Evolutionary conservation across 768 basidiomycete species (phyloP).

Genomic region (Suillus paluster): DNA sequence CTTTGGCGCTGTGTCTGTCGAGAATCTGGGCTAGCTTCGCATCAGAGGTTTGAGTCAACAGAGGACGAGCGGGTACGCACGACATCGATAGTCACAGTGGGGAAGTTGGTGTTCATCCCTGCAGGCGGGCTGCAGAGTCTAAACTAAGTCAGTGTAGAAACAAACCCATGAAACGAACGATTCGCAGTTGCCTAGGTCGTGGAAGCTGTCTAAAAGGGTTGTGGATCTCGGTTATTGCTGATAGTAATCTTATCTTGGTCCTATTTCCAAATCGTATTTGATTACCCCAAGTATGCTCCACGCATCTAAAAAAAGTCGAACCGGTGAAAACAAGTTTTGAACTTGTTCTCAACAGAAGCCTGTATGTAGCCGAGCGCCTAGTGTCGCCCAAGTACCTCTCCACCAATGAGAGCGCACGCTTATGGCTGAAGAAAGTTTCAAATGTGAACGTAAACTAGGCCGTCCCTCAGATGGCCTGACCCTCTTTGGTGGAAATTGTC

Average conservation of each 20-base stretch:
- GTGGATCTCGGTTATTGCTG: not conserved
- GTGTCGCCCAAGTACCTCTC: no score
- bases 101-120: conserved; percentile 30
- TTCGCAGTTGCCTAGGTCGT: not conserved
- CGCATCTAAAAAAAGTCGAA: no score
- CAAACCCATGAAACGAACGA: conserved; percentile 3
- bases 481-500: no score
- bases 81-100: conserved; percentile 36
- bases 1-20: conserved; percentile 73
- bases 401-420: no score
- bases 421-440: no score
- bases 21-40: conserved; percentile 53
- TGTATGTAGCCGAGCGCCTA: no score
- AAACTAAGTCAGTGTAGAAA: not conserved
- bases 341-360: no score
- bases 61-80: conserved; percentile 18
- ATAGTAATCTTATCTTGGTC: not conserved
- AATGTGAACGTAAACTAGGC: no score
- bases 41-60: not conserved
- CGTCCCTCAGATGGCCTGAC: no score
- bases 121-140: conserved; percentile 1
- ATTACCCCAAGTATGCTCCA: no score
- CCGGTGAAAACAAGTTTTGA: no score
- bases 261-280: not conserved
- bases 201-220: conserved; percentile 5